phyloP scores from a whole-genome alignment of 257 asterid species.

The Penstemon barbatus region DNA sequence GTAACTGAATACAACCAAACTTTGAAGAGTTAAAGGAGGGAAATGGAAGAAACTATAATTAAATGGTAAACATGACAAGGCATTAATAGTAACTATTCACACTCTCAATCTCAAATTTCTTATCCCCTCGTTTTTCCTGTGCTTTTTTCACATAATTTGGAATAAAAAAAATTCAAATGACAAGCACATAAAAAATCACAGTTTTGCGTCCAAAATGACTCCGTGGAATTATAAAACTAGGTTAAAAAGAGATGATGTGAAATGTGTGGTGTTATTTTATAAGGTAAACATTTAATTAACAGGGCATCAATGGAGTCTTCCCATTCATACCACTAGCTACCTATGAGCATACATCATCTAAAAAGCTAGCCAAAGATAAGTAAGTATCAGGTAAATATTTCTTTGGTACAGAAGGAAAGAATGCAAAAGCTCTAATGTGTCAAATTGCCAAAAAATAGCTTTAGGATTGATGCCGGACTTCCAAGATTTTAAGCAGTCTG shows the following conservation, averaged over 20 bases:
- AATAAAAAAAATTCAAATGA: neutral
- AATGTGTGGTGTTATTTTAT: neutral
- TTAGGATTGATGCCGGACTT: neutral
- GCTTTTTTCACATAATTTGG: constrained; percentile 20
- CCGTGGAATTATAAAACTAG: neutral
- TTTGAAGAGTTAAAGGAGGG: neutral
- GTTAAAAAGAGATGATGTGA: neutral
- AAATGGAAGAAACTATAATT: constrained; percentile 13
- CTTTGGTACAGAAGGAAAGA: neutral
- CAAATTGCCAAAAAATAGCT: neutral
- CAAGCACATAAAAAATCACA: neutral
- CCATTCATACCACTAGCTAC: neutral
- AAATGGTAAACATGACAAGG: neutral
- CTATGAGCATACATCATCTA: neutral
- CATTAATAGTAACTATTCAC: neutral
- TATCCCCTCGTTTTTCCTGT: constrained; percentile 1
- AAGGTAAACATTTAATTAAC: neutral
- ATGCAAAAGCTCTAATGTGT: neutral
- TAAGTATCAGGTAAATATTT: neutral
- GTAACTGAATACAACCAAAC: neutral
- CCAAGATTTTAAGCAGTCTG: neutral
- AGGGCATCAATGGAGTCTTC: neutral
- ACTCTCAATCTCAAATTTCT: constrained; percentile 16
- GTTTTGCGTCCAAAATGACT: neutral
- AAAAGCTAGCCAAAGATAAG: neutral